Evolutionary conservation across 805 yeast species (phyloP).

Genomic region (Yamadazyma sp.): DNA sequence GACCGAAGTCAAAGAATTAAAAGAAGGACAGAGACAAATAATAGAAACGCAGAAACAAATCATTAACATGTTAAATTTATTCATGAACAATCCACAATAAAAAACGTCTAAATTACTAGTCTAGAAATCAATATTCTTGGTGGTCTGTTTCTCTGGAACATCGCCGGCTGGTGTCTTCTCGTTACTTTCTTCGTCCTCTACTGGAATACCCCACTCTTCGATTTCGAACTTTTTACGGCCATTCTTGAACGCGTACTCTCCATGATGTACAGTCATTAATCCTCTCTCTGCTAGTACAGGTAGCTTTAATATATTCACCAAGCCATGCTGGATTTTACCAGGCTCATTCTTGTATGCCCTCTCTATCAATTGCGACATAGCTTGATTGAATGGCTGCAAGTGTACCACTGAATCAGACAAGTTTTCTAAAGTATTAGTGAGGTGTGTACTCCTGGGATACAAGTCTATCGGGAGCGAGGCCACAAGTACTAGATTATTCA

Average conservation of each 20-base stretch:
- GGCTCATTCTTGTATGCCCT: constrained; percentile 71
- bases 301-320: constrained; percentile 70
- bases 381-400: constrained; percentile 80
- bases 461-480: constrained; percentile 64
- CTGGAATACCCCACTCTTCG: constrained; percentile 96
- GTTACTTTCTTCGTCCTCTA: constrained; percentile 68
- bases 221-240: constrained; percentile 83
- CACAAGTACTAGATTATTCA: constrained; percentile 48
- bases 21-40: background rate
- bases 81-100: background rate
- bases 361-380: constrained; percentile 63
- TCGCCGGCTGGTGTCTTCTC: constrained; percentile 14
- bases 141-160: constrained; percentile 24
- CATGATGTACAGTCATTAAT: constrained; percentile 67
- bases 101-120: no score
- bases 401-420: constrained; percentile 68
- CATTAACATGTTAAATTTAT: background rate
- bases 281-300: constrained; percentile 78
- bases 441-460: constrained; percentile 52
- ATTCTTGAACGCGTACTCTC: constrained; percentile 84
- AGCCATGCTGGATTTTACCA: constrained; percentile 78
- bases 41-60: background rate
- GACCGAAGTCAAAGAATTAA: background rate
- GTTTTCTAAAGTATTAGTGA: constrained; percentile 53
- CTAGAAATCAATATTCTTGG: constrained; percentile 37